Evolutionary conservation across 768 basidiomycete genomes (phyloP), one percentile per base, ranked within the genome.

Genomic region (Chalciporus sphaerocephalus): DNA sequence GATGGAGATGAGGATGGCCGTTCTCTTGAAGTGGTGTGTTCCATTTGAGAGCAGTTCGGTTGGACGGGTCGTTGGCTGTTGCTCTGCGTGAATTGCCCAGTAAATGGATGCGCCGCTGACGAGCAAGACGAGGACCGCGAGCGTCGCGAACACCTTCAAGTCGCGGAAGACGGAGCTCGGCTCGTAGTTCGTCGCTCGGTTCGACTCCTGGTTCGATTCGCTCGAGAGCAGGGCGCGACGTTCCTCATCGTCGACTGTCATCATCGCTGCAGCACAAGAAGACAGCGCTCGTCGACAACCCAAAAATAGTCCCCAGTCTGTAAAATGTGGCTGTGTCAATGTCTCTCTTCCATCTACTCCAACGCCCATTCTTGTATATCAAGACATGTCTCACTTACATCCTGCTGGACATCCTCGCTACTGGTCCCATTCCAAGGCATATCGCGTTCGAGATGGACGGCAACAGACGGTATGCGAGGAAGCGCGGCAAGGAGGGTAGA

Each of bases 361-460:
- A 44, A 25, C 38, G 46, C 17, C 41, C 35, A 3, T 40, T 64
- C 39, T 12, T 49, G 6, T 46, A 48, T 30, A 38, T 64, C 38
- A 52, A 48, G 20, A 42, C 42, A 40, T 65, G 66, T 50, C 44
- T 65, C 6, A 22, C 42, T 16, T 69, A 75, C 46, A 60, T 80
- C 15, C 60, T 92, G 20, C 72, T 94, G 37, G 69, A 68, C 47
- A 67, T 92, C 16, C 76, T 99, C 36, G 72, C 85, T 0, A 73
- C 86, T 2, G 94, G 93, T 0, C 94, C 95, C 0, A 75, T 94
- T 8, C 96, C 96, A 0, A 66, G 72, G 34, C 96, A 99, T 70
- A 78, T 98, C 22, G 93, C 88, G 2, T 94, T 99, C 61, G 84
- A 95, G 21, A 94, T 99, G 92, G 96, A 99, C 60, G 96, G 96